Base-by-base conservation (phyloP, 225 moss, liverwort and hornwort genomes). In the Pseudoscleropodium purum region DNA sequence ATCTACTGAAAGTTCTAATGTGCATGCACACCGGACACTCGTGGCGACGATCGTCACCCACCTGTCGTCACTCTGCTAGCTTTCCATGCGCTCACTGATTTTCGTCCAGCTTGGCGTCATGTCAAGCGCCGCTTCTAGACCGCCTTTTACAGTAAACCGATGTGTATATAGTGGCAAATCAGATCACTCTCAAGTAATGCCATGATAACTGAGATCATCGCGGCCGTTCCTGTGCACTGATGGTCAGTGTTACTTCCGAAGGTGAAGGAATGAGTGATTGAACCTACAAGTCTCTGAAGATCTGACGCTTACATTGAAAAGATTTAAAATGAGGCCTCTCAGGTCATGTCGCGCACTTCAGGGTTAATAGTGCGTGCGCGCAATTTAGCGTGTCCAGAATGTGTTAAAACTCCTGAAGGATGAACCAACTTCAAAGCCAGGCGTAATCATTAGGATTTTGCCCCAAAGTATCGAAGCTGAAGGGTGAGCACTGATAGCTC, bases 161-260 rank as follows among this genome's bases (percentile, higher is more conserved):
- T 81, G 81, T 69, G 39, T 26, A 68, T 57, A n/a, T 60, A 90
- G 88, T 39, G 82, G 75, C 77, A 81, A 57, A 88, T 89, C 89
- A 87, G 88, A 90, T 90, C 92, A 81, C 39, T 59, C 47, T 85
- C 52, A 82, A 89, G 87, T 73, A 63, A 34, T 82, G 65, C 78
- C 36, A 59, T 79, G 30, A 85, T 60, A 89, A 68, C 69, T 77
- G 45, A 85, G 85, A 90, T 85, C 83, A 59, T 67, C 79, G 39
- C 78, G 54, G 47, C 80, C 26, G 85, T 81, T 90, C 69, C 81
- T 76, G 26, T 61, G 86, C 85, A 36, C 82, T 83, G 60, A 73
- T 85, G 47, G 69, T 89, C 81, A 70, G 54, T 89, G 82, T 85
- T 68, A 82, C 89, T 51, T 82, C 89, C 67, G 31, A 62, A 83